Conservation (phyloP, 2,329 filamentous ascomycete species). For the Knufia fluminis region DNA sequence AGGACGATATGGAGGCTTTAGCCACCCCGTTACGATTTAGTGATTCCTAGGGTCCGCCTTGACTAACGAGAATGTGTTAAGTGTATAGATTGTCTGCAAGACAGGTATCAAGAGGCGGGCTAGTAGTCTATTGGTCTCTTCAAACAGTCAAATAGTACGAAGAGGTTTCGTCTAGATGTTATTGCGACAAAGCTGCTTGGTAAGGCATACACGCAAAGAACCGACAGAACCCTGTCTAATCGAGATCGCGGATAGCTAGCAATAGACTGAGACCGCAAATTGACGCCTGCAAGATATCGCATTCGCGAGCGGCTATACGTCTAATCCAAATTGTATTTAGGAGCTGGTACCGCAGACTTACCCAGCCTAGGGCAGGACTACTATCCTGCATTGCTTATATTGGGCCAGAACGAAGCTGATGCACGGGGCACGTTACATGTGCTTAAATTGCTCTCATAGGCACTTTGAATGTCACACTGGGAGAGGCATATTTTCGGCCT, state of each 20-base stretch:
- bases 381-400: background rate
- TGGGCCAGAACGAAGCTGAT: background rate
- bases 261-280: background rate
- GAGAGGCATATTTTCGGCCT: background rate
- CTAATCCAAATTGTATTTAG: background rate
- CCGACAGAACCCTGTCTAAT: background rate
- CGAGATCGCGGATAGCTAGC: background rate
- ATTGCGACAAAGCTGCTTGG: constrained; percentile 2
- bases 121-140: background rate
- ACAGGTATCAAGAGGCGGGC: constrained; percentile 1
- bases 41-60: background rate
- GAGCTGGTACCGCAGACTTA: background rate
- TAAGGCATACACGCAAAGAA: constrained; percentile 1
- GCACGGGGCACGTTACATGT: background rate
- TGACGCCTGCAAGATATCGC: background rate
- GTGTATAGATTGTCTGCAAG: background rate
- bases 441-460: background rate
- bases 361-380: background rate
- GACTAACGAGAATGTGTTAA: background rate
- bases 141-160: constrained; percentile 1
- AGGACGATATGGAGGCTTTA: background rate
- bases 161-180: background rate
- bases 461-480: constrained; percentile 1
- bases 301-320: background rate
- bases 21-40: background rate